Evolutionary conservation across 2,329 filamentous ascomycete species (phyloP).

Genomic region (Colletotrichum scovillei): DNA sequence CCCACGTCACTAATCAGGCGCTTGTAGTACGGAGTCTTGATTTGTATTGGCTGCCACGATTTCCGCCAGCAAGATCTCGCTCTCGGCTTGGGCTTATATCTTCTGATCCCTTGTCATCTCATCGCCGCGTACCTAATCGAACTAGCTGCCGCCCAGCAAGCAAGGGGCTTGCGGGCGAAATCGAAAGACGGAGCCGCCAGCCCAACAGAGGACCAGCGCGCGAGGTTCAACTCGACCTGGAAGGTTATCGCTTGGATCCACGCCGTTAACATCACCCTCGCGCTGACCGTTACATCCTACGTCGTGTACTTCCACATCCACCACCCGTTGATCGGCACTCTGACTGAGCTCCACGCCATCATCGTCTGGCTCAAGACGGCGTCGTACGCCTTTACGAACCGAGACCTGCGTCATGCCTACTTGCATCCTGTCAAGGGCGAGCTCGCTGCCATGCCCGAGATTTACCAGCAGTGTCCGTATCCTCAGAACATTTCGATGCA

Average conservation of each 20-base stretch:
- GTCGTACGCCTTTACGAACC: constrained; percentile 96
- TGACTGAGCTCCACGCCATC: constrained; percentile 91
- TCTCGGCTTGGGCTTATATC: constrained; percentile 82
- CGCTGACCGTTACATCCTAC: constrained; percentile 82
- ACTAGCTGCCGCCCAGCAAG: constrained; percentile 82
- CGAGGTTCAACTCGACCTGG: constrained; percentile 82
- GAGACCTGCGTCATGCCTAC: constrained; percentile 91
- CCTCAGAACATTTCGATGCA: constrained; percentile 88
- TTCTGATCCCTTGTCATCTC: constrained; percentile 90
- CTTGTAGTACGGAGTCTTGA: constrained; percentile 89
- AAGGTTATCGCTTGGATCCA: constrained; percentile 83
- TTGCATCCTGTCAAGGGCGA: constrained; percentile 79
- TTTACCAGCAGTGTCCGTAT: constrained; percentile 88
- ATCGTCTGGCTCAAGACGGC: constrained; percentile 97
- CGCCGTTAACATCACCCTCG: constrained; percentile 83
- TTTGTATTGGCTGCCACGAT: constrained; percentile 91
- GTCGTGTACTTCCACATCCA: constrained; percentile 92
- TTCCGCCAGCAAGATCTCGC: constrained; percentile 82
- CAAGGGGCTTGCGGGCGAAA: constrained; percentile 73
- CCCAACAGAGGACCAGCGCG: constrained; percentile 70
- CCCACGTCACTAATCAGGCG: constrained; percentile 20
- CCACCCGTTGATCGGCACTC: constrained; percentile 91
- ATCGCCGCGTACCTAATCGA: constrained; percentile 93
- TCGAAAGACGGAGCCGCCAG: constrained; percentile 61
- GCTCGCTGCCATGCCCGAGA: constrained; percentile 77